Evolutionary conservation across 768 basidiomycete genomes (phyloP), one percentile per base, ranked within the genome.

Genomic region (Phlebiopsis gigantea): DNA sequence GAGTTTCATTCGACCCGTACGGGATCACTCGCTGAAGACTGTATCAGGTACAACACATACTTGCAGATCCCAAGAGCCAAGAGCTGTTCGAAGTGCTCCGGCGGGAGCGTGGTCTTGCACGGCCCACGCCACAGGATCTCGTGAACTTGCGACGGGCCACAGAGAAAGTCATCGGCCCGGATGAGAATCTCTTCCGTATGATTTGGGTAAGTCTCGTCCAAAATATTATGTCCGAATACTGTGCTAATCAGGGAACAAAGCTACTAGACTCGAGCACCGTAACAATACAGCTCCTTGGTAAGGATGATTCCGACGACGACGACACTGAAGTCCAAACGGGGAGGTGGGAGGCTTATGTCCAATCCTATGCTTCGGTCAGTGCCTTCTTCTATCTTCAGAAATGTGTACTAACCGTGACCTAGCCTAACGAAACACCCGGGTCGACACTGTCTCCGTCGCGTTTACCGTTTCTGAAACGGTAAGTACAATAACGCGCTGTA

Each of bases 271-370:
- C 80, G 8, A 88, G 82, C 63, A 80, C 75, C 29, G 79, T 88
- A 72, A 87, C 87, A 0, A 72, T 89, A 52, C 88, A 91, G 66
- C 70, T 92, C 24, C 79, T 90, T 53, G 88, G 88, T 12, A 91
- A 90, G 65, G 90, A 90, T 52, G 88, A 90, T 63, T 80, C 83
- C 12, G 82, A 78, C 57, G 79, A 81, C 30, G 88, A 90, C 57
- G 88, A 92, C 63, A 81, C 86, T 0, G 89, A 90, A 63, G 84
- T 86, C 17, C 70, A 87, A 55, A 87, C 84, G 10, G 86, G 84
- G 4, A 78, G 89, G 41, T 93, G 90, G 90, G 85, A 90, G 62
- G 73, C 80, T 0, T 92, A 92, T 66, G 80, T 92, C 53, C 85
- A 90, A 53, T 83, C 87, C 0, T 92, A 81, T 66, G 84, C 87